Conservation (phyloP, 2,329 filamentous ascomycete species). For the Coleophoma eucalyptorum region DNA sequence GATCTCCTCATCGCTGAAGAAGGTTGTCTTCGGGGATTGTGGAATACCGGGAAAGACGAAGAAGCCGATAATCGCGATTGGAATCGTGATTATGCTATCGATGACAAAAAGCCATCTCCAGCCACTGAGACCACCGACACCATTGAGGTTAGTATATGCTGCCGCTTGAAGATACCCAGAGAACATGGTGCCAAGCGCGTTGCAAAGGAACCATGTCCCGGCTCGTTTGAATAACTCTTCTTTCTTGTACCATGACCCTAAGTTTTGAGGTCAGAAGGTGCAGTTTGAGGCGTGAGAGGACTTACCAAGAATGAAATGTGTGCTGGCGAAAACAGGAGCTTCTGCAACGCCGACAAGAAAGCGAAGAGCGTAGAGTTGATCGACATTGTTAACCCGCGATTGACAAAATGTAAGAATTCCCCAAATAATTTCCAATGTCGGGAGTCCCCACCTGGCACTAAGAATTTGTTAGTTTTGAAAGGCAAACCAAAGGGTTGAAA, state of each 20-base stretch:
- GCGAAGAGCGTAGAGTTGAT: constrained; percentile 42
- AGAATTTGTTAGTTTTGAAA: background rate
- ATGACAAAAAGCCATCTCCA: constrained; percentile 49
- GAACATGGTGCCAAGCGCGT: constrained; percentile 33
- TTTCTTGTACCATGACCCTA: constrained; percentile 25
- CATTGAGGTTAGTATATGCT: constrained; percentile 13
- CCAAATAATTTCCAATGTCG: constrained; percentile 9
- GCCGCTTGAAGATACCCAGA: constrained; percentile 34
- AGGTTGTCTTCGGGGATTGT: background rate
- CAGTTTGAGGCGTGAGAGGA: background rate
- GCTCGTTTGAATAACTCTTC: constrained; percentile 36
- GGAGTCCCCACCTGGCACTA: constrained; percentile 6
- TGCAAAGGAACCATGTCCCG: constrained; percentile 34
- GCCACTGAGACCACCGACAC: constrained; percentile 9
- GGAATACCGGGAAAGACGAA: constrained; percentile 1
- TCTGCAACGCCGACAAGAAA: constrained; percentile 53
- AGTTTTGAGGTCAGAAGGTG: background rate
- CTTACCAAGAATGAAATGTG: constrained; percentile 1
- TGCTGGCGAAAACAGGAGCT: constrained; percentile 17
- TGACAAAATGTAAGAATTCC: constrained; percentile 10
- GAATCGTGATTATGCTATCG: constrained; percentile 35
- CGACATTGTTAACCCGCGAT: constrained; percentile 4
- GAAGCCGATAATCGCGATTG: constrained; percentile 20
- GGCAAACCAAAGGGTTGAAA: background rate
- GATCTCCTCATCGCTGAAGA: background rate